phyloP scores from a whole-genome alignment of 768 basidiomycete genomes.

The Podaxis carcinomalis region DNA sequence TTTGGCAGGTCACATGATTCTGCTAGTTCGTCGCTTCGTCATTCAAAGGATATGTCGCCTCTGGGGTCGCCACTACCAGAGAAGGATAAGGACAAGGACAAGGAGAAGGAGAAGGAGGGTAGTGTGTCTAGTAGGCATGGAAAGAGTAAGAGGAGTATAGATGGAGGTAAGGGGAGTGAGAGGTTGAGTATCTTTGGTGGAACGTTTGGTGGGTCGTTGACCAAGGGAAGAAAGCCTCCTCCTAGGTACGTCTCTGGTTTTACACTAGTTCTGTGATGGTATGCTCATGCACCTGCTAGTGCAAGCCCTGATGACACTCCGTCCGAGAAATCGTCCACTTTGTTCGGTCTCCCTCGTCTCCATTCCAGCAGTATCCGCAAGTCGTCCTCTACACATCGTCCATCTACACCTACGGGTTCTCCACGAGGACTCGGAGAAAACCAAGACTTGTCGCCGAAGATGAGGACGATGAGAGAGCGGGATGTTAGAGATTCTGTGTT shows the following conservation, averaged over 20 bases:
- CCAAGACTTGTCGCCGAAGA: constrained; percentile 16
- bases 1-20: constrained; percentile 64
- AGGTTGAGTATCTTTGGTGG: constrained; percentile 83
- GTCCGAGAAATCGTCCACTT: constrained; percentile 35
- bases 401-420: constrained; percentile 27
- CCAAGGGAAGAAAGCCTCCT: constrained; percentile 75
- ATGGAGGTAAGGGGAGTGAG: constrained; percentile 44
- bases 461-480: constrained; percentile 23
- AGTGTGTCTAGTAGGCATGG: constrained; percentile 27
- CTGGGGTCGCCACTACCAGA: not conserved
- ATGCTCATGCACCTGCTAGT: constrained; percentile 1
- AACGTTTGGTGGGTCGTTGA: constrained; percentile 53
- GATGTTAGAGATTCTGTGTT: constrained; percentile 25
- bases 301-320: constrained; percentile 4
- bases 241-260: constrained; percentile 48
- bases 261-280: not conserved
- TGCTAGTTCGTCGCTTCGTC: constrained; percentile 19
- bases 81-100: constrained; percentile 26
- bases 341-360: constrained; percentile 46
- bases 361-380: constrained; percentile 38
- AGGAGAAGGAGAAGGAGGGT: constrained; percentile 23
- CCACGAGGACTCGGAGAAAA: constrained; percentile 13
- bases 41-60: constrained; percentile 16
- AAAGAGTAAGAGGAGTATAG: constrained; percentile 47
- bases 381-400: constrained; percentile 34